These are phyloP conservation scores for Neurospora sp. DNA, from an alignment of 495 filamentous ascomycete species.

Conservation along the genomic window DNA sequence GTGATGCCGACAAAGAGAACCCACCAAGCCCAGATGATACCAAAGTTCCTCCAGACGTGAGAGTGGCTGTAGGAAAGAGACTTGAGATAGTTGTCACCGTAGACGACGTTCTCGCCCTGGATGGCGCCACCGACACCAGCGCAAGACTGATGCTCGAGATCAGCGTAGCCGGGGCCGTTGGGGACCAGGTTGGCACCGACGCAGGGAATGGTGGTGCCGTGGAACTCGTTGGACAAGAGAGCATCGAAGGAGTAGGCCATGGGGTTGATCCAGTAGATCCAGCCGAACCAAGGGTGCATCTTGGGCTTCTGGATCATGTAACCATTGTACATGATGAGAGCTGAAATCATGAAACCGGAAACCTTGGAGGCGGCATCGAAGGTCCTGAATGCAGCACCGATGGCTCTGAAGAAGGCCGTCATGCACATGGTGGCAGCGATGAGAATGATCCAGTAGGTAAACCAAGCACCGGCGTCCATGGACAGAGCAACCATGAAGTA, in stretches of 20 bases:
- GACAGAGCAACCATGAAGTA: conserved; percentile 67
- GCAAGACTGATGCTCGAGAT: conserved; percentile 47
- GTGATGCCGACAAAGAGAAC: conserved; percentile 59
- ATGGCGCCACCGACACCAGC: conserved; percentile 41
- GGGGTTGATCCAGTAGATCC: conserved; percentile 70
- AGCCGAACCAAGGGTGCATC: conserved; percentile 70
- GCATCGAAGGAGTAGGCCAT: conserved; percentile 65
- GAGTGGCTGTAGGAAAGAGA: conserved; percentile 51
- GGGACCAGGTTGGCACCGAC: conserved; percentile 45
- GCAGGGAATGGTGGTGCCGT: conserved; percentile 39
- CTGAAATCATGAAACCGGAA: conserved; percentile 48
- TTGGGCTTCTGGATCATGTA: conserved; percentile 60
- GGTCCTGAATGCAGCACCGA: conserved; percentile 53
- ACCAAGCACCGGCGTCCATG: conserved; percentile 64
- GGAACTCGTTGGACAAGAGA: conserved; percentile 61
- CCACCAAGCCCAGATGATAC: conserved; percentile 58
- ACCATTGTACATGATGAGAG: conserved; percentile 63
- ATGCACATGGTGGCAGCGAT: conserved; percentile 51
- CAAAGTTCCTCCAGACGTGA: conserved; percentile 77
- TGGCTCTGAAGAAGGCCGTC: conserved; percentile 59
- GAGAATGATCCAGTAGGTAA: conserved; percentile 56
- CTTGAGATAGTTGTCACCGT: conserved; percentile 50
- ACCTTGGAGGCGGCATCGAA: conserved; percentile 48
- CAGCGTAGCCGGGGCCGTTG: conserved; percentile 43
- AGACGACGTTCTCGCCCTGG: conserved; percentile 41